These are phyloP conservation scores for Colletotrichum spinosum DNA, from an alignment of 2,329 filamentous ascomycete genomes.

Conservation along the genomic window DNA sequence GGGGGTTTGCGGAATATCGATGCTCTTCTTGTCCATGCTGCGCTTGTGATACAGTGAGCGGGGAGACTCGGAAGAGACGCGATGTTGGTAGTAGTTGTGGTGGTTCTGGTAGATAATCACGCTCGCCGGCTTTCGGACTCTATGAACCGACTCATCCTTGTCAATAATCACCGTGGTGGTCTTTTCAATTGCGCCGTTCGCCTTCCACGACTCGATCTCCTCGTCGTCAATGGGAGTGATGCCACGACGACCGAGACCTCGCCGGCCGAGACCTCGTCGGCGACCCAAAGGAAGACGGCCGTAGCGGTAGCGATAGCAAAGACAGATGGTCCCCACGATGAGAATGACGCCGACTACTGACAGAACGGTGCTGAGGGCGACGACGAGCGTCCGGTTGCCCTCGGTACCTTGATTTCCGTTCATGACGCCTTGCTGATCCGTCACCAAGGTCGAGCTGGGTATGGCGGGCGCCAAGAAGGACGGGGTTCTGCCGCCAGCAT, in stretches of 20 bases:
- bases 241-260: constrained; percentile 57
- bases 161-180: constrained; percentile 41
- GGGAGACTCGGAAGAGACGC: constrained; percentile 25
- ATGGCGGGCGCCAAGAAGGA: constrained; percentile 14
- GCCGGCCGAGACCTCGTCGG: constrained; percentile 49
- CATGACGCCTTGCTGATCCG: constrained; percentile 28
- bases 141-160: constrained; percentile 50
- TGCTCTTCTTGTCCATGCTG: constrained; percentile 51
- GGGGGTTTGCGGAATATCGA: constrained; percentile 60
- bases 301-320: constrained; percentile 52
- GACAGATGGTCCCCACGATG: constrained; percentile 48
- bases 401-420: constrained; percentile 26
- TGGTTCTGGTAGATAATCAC: constrained; percentile 65
- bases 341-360: constrained; percentile 58
- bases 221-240: constrained; percentile 73
- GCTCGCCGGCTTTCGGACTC: constrained; percentile 60
- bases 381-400: constrained; percentile 57
- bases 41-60: constrained; percentile 31
- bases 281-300: constrained; percentile 54
- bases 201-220: constrained; percentile 74
- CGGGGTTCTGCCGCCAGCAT: constrained; percentile 21
- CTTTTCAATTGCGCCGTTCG: constrained; percentile 45
- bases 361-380: constrained; percentile 62
- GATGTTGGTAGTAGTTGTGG: constrained; percentile 33
- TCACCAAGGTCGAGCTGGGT: constrained; percentile 28